These are phyloP conservation scores for Benincasa hispida DNA, from an alignment of 306 rosid species.

Conservation along the genomic window DNA sequence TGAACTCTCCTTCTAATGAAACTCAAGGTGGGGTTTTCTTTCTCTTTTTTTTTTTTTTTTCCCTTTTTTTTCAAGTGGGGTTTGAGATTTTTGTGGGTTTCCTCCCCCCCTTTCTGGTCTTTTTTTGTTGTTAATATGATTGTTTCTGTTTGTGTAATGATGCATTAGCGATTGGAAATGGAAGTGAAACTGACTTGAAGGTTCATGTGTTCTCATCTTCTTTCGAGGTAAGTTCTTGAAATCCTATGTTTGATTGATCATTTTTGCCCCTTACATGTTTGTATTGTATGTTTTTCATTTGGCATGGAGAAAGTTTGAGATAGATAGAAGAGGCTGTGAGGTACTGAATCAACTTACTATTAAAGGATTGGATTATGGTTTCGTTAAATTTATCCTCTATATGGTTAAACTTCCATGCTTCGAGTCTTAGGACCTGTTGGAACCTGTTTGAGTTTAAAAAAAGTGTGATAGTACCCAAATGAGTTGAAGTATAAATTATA, in stretches of 20 bases:
- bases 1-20: not conserved
- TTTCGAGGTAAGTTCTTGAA: constrained; percentile 50
- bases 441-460: no score
- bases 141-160: constrained; percentile 10
- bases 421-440: not conserved
- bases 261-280: not conserved
- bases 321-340: not conserved
- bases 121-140: not conserved
- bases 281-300: not conserved
- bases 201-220: constrained; percentile 68
- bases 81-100: not conserved
- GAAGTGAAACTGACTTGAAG: constrained; percentile 31
- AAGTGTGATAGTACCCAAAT: no score
- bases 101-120: not conserved
- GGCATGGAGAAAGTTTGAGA: not conserved
- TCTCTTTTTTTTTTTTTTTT: not conserved
- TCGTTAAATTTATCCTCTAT: not conserved
- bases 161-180: constrained; percentile 39
- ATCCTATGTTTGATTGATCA: not conserved
- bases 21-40: not conserved
- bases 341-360: not conserved
- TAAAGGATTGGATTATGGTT: not conserved
- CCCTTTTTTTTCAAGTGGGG: not conserved
- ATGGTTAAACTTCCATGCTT: not conserved
- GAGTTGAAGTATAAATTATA: no score